Conservation (phyloP, 306 rosid species). For the Cicer bijugum region DNA sequence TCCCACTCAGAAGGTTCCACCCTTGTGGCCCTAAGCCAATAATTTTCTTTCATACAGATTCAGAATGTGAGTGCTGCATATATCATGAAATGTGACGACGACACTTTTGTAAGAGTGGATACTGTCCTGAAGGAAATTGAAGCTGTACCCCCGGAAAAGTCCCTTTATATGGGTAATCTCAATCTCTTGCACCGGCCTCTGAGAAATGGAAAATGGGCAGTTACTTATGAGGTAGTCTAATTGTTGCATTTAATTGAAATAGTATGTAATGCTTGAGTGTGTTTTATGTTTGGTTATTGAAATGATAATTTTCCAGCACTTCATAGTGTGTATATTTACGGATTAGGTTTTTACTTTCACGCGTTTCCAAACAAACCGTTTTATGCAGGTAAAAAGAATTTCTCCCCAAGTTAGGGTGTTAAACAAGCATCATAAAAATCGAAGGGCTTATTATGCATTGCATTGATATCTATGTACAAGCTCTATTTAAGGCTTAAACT, state of each 20-base stretch:
- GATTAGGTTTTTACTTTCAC: background rate
- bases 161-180: slow-evolving; percentile 98
- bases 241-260: slow-evolving; percentile 36
- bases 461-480: slow-evolving; percentile 11
- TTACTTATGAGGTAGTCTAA: slow-evolving; percentile 78
- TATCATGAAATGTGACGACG: slow-evolving; percentile 93
- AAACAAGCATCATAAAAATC: slow-evolving; percentile 2
- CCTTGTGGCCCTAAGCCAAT: slow-evolving; percentile 33
- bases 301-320: background rate
- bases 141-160: slow-evolving; percentile 58
- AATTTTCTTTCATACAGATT: slow-evolving; percentile 59
- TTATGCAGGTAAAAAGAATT: background rate
- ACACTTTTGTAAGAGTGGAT: slow-evolving; percentile 81
- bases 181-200: slow-evolving; percentile 98
- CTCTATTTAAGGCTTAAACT: slow-evolving; percentile 1
- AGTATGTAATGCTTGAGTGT: background rate
- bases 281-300: background rate
- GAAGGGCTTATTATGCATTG: slow-evolving; percentile 6
- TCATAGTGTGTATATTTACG: background rate
- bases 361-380: background rate
- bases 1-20: background rate
- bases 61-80: slow-evolving; percentile 79
- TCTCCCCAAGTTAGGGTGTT: background rate
- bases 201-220: slow-evolving; percentile 95
- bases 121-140: slow-evolving; percentile 80